Base-by-base conservation (phyloP, 441 rosid species). In the Jatropha multifida region DNA sequence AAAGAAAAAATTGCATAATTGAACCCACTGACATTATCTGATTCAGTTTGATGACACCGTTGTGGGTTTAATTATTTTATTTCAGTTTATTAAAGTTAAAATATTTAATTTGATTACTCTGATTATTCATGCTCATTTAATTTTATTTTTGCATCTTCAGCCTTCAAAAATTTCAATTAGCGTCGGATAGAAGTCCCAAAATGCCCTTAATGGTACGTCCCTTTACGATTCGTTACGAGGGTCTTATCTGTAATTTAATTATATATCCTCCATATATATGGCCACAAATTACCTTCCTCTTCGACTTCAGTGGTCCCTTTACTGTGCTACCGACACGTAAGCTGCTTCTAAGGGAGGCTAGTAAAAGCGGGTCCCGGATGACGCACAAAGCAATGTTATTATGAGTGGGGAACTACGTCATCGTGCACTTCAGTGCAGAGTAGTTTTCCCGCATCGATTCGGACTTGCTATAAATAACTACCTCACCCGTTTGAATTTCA, bases 361-460 rank as follows among this genome's bases (percentile, higher is more conserved):
- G 15, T 14, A 2, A 20, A 32, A 69, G 69, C 42, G 63, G 78
- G 69, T 2, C 69, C 75, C 79, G 12, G 8, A 6, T 64, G 71
- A 62, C 60, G 75, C 7, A n/a, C 2, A 7, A 7, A 40, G 40
- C 26, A 32, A 56, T 44, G 3, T 23, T 6, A 51, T 63, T 60
- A 61, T 63, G 27, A 27, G 72, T 77, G 67, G 71, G 32, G 32
- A 44, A 12, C 14, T 3, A 55, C 80, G 80, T 64, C 71, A 71
- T 65, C 59, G 37, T n/a, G 18, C 66, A 63, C 59, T 40, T 15
- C 4, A 27, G 1, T 15, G 51, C 75, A n/a, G 60, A 32, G 26
- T 44, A 7, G 61, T 13, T 77, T 49, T 54, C 51, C 71, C 71
- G 66, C 65, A 41, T 71, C 42, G 7, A 15, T 17, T 3, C 17